A percentile compares a stretch with the other conserved stretches of the same genome.
Conservation (phyloP, 202 grass and related monocot genomes). For the Dendrocalamus latiflorus region DNA sequence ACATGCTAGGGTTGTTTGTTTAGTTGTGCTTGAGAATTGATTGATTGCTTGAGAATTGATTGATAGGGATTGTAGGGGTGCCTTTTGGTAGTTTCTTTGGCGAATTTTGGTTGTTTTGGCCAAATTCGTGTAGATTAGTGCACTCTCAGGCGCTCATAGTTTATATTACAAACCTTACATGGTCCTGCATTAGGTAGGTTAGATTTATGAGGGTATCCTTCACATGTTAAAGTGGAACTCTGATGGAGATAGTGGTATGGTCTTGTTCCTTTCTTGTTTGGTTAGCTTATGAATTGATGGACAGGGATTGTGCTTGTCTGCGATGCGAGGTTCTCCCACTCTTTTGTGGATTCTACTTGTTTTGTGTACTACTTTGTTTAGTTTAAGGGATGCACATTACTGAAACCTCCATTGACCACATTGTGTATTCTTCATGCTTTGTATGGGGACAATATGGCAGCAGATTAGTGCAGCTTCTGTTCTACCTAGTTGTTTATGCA, state of each 20-base stretch:
- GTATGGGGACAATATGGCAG: not conserved
- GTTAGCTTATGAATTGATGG: conserved; percentile 2
- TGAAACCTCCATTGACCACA: not conserved
- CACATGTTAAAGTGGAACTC: not conserved
- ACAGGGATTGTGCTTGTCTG: not conserved
- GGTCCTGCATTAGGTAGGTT: conserved; percentile 26
- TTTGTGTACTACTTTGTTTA: not conserved
- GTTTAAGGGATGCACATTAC: not conserved
- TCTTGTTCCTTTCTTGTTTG: conserved; percentile 19
- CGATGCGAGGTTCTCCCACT: not conserved
- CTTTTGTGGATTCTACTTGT: not conserved
- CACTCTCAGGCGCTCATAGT: conserved; percentile 20
- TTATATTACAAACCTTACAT: conserved; percentile 15
- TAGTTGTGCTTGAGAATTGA: conserved; percentile 26
- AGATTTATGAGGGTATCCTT: conserved; percentile 3
- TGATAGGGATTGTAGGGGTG: conserved; percentile 31
- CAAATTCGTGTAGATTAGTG: conserved; percentile 12
- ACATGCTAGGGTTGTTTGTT: conserved; percentile 6
- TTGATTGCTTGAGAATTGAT: conserved; percentile 42
- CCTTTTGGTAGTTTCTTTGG: conserved; percentile 1
- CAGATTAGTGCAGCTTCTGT: conserved; percentile 19
- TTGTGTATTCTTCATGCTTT: conserved; percentile 6
- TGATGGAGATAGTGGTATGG: conserved; percentile 11
- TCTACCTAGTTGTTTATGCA: conserved; percentile 34
- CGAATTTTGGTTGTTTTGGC: conserved; percentile 10